A percentile compares a stretch with the other conserved stretches of the same genome.
Conservation (phyloP, 176 grass and related monocot species). For the Puya raimondii region DNA sequence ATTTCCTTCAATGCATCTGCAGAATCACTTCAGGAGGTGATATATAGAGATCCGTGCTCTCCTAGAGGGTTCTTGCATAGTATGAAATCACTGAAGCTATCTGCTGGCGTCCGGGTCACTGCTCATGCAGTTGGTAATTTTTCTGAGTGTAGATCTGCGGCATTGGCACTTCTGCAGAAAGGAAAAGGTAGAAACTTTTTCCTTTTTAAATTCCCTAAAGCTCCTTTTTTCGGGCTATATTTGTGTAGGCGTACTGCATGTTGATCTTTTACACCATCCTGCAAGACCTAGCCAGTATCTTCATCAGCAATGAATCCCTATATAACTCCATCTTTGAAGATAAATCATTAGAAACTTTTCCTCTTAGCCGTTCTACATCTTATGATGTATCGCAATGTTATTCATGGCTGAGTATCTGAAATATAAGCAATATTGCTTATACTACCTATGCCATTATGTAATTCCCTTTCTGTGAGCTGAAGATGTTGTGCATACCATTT, state of each 20-base stretch:
- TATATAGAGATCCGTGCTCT: slow-evolving; percentile 80
- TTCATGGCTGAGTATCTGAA: not conserved
- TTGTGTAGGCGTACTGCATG: not conserved
- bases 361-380: not conserved
- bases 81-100: slow-evolving; percentile 26
- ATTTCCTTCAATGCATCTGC: slow-evolving; percentile 36
- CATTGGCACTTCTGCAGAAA: slow-evolving; percentile 53
- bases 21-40: slow-evolving; percentile 40
- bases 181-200: slow-evolving; percentile 44
- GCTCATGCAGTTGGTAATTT: slow-evolving; percentile 64
- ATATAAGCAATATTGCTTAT: not conserved
- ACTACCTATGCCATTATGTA: too few relatives aligned
- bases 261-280: not conserved
- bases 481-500: not conserved
- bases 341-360: too few relatives aligned
- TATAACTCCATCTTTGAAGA: too few relatives aligned
- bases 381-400: not conserved
- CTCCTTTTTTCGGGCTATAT: not conserved
- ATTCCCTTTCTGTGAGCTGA: too few relatives aligned
- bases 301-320: too few relatives aligned
- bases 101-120: slow-evolving; percentile 32
- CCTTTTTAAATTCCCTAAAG: not conserved
- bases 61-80: slow-evolving; percentile 49
- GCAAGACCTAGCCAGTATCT: too few relatives aligned
- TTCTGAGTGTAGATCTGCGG: slow-evolving; percentile 67